Conservation (phyloP, 225 moss, liverwort and hornwort species). For the Sphagnum tenellum region DNA sequence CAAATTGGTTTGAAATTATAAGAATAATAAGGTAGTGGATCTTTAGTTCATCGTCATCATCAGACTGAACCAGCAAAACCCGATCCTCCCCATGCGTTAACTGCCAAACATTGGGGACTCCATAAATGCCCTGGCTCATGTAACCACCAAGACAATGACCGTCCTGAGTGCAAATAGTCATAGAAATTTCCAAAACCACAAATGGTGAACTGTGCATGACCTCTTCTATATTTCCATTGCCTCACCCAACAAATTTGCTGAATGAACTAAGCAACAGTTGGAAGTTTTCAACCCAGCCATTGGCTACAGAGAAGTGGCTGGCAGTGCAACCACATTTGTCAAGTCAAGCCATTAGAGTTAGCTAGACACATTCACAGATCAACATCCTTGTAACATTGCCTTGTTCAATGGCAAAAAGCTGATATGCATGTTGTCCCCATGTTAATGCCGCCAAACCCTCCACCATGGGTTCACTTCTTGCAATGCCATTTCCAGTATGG, state of each 20-base stretch:
- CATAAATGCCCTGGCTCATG: constrained; percentile 77
- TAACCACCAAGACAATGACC: constrained; percentile 27
- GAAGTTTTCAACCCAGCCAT: too few relatives aligned
- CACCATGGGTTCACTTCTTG: constrained; percentile 95
- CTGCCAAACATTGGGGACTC: constrained; percentile 83
- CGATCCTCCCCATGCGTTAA: constrained; percentile 93
- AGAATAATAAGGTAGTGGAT: constrained; percentile 90
- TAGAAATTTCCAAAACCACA: too few relatives aligned
- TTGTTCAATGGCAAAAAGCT: constrained; percentile 90
- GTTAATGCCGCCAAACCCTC: constrained; percentile 85
- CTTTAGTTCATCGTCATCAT: constrained; percentile 84
- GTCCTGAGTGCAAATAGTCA: too few relatives aligned
- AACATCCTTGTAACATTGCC: constrained; percentile 65
- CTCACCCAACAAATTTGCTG: too few relatives aligned
- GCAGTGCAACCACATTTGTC: too few relatives aligned
- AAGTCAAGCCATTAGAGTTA: too few relatives aligned
- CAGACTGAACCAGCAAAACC: constrained; percentile 90
- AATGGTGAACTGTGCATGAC: too few relatives aligned
- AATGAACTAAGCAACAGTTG: too few relatives aligned
- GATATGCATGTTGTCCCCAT: constrained; percentile 90
- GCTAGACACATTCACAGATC: too few relatives aligned
- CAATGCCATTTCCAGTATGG: constrained; percentile 66
- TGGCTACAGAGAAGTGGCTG: too few relatives aligned
- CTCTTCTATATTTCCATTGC: too few relatives aligned
- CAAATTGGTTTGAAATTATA: constrained; percentile 55